Percentiles rank a stretch among this genome's conserved stretches.
Evolutionary conservation across 768 basidiomycete genomes (phyloP).

Genomic region (Cantharellus cinnabarinus): DNA sequence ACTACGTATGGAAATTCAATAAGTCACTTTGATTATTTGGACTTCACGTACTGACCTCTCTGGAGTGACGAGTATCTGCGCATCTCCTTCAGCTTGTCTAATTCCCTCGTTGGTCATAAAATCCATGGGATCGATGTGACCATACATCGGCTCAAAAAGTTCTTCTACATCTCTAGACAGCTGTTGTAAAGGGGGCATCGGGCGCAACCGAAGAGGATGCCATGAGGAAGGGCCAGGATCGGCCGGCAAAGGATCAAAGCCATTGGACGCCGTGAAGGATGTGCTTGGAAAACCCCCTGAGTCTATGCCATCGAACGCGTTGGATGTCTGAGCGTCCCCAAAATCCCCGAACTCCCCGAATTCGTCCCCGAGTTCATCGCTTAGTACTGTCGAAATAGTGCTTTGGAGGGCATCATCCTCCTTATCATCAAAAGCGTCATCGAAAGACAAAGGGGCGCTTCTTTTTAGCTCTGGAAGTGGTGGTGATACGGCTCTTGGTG

Average conservation of each 20-base stretch:
- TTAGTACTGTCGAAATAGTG: neutral
- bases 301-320: constrained; percentile 10
- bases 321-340: constrained; percentile 32
- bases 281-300: neutral
- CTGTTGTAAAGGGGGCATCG: constrained; percentile 35
- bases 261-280: neutral
- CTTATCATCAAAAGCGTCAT: constrained; percentile 39
- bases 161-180: constrained; percentile 43
- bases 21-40: neutral
- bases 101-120: constrained; percentile 50
- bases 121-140: constrained; percentile 26
- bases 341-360: constrained; percentile 54
- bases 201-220: constrained; percentile 43
- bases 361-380: constrained; percentile 20
- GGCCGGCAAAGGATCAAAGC: neutral
- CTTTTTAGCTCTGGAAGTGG: neutral
- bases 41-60: constrained; percentile 36
- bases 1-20: constrained; percentile 2
- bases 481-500: constrained; percentile 1
- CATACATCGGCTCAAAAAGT: constrained; percentile 49
- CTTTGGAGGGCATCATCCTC: neutral
- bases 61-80: constrained; percentile 53
- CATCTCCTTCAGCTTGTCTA: constrained; percentile 60
- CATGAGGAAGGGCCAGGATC: constrained; percentile 19
- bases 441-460: constrained; percentile 20